Conservation (phyloP, 1,284 basidiomycete genomes). For the Pterulicium gracile region DNA sequence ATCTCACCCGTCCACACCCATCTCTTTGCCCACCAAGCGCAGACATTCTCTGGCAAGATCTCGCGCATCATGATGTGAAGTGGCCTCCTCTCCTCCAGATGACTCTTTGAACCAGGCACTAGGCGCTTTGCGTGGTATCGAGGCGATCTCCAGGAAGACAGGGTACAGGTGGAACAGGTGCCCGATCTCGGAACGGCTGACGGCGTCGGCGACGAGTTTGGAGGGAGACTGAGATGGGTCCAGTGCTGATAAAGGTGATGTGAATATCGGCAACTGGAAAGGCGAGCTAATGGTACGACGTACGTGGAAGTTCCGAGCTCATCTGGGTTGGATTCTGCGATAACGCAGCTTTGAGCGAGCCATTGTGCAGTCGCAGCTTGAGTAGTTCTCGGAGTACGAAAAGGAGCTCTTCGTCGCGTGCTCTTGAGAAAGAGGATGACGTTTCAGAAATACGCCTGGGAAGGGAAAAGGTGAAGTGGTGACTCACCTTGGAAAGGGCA, state of each 20-base stretch:
- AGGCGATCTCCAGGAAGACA: conserved; percentile 67
- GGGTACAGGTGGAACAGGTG: conserved; percentile 83
- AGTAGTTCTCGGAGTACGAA: conserved; percentile 76
- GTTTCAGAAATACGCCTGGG: conserved; percentile 7
- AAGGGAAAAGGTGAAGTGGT: neutral
- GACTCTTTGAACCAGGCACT: conserved; percentile 46
- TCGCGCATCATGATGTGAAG: conserved; percentile 5
- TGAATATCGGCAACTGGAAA: conserved; percentile 1
- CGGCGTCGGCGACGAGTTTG: conserved; percentile 50
- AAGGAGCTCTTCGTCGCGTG: conserved; percentile 82
- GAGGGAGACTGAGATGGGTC: conserved; percentile 35
- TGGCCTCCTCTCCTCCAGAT: conserved; percentile 9
- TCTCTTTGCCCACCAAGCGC: conserved; percentile 6
- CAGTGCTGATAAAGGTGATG: conserved; percentile 21
- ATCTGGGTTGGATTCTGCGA: conserved; percentile 51
- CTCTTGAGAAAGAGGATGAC: conserved; percentile 36
- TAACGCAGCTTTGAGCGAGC: conserved; percentile 64
- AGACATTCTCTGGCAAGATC: conserved; percentile 9
- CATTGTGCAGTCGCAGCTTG: conserved; percentile 58
- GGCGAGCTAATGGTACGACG: conserved; percentile 11
- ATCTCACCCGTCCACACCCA: neutral
- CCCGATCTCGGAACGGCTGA: conserved; percentile 61
- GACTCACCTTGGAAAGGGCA: conserved; percentile 74
- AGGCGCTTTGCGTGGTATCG: conserved; percentile 54
- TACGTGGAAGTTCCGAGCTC: conserved; percentile 43